These are phyloP conservation scores for Cylindrodendrum hubeiense DNA, from an alignment of 2,329 filamentous ascomycete species.

Conservation along the genomic window DNA sequence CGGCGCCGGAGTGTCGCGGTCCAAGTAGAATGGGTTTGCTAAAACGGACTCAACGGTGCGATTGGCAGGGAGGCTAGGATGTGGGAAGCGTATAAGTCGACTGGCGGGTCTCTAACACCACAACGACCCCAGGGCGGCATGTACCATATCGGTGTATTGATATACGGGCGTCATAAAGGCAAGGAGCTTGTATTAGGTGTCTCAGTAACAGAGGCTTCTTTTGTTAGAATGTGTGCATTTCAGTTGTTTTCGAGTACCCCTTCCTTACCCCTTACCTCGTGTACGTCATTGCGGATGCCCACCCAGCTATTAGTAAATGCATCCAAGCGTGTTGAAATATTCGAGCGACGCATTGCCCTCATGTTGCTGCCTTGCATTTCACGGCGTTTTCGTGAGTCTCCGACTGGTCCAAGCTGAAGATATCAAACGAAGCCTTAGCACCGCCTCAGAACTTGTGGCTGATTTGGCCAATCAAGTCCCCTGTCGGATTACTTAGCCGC, in stretches of 20 bases:
- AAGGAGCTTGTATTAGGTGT: constrained; percentile 46
- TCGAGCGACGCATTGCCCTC: background rate
- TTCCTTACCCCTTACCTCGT: background rate
- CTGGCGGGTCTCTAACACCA: constrained; percentile 32
- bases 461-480: constrained; percentile 23
- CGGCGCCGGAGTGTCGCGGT: constrained; percentile 88
- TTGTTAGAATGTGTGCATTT: constrained; percentile 43
- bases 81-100: constrained; percentile 39
- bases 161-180: constrained; percentile 46
- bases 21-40: constrained; percentile 61
- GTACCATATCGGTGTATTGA: constrained; percentile 49
- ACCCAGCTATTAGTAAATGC: background rate
- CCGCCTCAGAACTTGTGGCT: constrained; percentile 24
- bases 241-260: constrained; percentile 18
- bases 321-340: background rate
- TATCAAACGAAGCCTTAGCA: background rate
- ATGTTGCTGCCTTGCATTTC: background rate
- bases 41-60: constrained; percentile 2
- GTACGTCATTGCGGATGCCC: constrained; percentile 7
- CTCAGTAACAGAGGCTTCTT: constrained; percentile 41
- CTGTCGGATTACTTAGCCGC: background rate
- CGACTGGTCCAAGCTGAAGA: constrained; percentile 5
- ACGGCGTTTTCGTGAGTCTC: constrained; percentile 34
- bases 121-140: constrained; percentile 41
- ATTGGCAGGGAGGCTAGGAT: constrained; percentile 29